phyloP scores from a whole-genome alignment of 345 rosid species.

The Rhodamnia argentea region DNA sequence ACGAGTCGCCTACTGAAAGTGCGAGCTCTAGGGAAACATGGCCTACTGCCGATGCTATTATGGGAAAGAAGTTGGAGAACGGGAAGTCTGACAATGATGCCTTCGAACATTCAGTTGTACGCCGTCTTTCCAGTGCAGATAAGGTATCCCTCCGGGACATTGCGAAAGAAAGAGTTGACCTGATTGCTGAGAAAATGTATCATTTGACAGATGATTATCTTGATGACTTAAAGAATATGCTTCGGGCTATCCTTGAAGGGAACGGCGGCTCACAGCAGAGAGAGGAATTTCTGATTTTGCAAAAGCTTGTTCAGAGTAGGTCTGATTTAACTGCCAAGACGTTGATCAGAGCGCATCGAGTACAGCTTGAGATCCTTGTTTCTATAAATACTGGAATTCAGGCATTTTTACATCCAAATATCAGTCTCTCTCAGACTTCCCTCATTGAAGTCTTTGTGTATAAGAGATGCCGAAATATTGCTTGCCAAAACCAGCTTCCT shows the following conservation, averaged over 20 bases:
- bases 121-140: conserved; percentile 52
- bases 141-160: conserved; percentile 74
- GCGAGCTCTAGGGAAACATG: conserved; percentile 95
- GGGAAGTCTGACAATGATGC: conserved; percentile 56
- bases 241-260: conserved; percentile 74
- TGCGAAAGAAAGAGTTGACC: conserved; percentile 79
- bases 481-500: conserved; percentile 81
- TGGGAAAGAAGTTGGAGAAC: conserved; percentile 58
- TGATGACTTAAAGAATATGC: conserved; percentile 72
- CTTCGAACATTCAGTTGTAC: conserved; percentile 60
- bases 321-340: conserved; percentile 77
- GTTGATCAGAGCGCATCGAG: conserved; percentile 66
- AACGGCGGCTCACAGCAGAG: conserved; percentile 71
- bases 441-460: conserved; percentile 80
- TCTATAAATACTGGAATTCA: conserved; percentile 86
- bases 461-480: conserved; percentile 91
- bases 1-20: conserved; percentile 94
- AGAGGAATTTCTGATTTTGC: conserved; percentile 69
- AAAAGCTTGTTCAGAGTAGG: conserved; percentile 72
- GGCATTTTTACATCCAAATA: conserved; percentile 79
- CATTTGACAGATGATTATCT: conserved; percentile 64
- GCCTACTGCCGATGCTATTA: conserved; percentile 60
- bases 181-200: conserved; percentile 66
- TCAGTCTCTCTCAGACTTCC: conserved; percentile 75
- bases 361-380: conserved; percentile 85